Base-by-base conservation (phyloP, 805 yeast genomes). In the Starmerella apis region DNA sequence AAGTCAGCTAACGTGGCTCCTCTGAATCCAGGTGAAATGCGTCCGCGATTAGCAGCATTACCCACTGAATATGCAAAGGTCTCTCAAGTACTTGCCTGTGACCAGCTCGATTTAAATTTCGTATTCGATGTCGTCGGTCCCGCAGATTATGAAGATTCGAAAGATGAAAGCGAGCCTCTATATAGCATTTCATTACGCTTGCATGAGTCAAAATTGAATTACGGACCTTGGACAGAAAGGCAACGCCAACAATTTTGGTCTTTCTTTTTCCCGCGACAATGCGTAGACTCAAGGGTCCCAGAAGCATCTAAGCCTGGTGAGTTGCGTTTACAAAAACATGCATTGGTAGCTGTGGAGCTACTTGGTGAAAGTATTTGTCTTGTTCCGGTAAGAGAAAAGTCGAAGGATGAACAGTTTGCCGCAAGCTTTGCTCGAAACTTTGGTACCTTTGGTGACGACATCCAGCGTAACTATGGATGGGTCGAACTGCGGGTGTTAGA, bases 161-260 rank as follows among this genome's bases (percentile, higher is more conserved):
- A 23, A 4, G 24, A 20, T 3, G 47, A 43, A 3, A 11, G 18
- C 5, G 52, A 48, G 10, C 61, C 61, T 5, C 22, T 49, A n/a
- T 50, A 52, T 37, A 88, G 88, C 0, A 57, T 81, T 7, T 81
- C 81, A 47, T 46, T 88, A 8, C 71, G 70, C 13, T 55, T 86
- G 2, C 71, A 75, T 1, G 74, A 76, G 48, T 79, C 86, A 0
- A 79, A 84, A 0, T 67, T 86, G 1, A 81, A 81, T 57, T 88
- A 86, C 61, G 98, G 98, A 0, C 95, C 98, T 0, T 90, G 96
- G 96, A 84, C 96, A 0, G 94, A 92, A 52, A 77, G 90, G 32
- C 94, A 92, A 63, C 64, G 95, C 16, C 71, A 71, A 2, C 75
- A 79, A 1, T 59, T 88, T 9, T 87, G 81, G 50, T 66, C 70